Conservation (phyloP, 768 basidiomycete genomes). For the Hypholoma sublateritium region DNA sequence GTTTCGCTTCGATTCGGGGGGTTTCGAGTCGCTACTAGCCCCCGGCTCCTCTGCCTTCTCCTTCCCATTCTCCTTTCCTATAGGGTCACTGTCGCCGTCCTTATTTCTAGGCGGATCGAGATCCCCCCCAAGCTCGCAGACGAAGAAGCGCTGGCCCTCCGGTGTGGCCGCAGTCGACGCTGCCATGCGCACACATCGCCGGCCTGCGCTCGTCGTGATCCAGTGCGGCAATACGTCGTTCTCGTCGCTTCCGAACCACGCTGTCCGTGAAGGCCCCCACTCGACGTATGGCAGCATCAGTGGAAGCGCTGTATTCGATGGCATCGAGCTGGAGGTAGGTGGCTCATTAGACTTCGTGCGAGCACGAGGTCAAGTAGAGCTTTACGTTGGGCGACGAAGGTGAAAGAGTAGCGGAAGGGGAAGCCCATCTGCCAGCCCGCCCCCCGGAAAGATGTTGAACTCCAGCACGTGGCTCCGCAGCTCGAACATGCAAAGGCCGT, state of each 20-base stretch:
- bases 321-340: constrained; percentile 17
- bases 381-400: background rate
- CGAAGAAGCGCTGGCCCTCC: background rate
- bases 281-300: constrained; percentile 17
- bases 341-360: background rate
- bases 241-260: constrained; percentile 6
- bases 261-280: background rate
- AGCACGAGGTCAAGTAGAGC: constrained; percentile 10
- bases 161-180: background rate
- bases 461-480: background rate
- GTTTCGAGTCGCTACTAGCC: constrained; percentile 17
- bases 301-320: constrained; percentile 32
- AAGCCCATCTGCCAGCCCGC: constrained; percentile 3
- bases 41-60: background rate
- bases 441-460: background rate
- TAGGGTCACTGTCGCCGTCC: background rate
- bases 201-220: constrained; percentile 4
- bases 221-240: background rate
- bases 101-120: background rate
- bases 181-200: constrained; percentile 3
- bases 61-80: no score
- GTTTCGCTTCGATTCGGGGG: constrained; percentile 19
- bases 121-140: background rate
- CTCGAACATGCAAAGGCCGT: constrained; percentile 16
- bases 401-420: background rate